Percentiles rank a stretch among this genome's conserved stretches.
Conservation (phyloP, 2,329 filamentous ascomycete genomes). For the Epichloe hybrida region DNA sequence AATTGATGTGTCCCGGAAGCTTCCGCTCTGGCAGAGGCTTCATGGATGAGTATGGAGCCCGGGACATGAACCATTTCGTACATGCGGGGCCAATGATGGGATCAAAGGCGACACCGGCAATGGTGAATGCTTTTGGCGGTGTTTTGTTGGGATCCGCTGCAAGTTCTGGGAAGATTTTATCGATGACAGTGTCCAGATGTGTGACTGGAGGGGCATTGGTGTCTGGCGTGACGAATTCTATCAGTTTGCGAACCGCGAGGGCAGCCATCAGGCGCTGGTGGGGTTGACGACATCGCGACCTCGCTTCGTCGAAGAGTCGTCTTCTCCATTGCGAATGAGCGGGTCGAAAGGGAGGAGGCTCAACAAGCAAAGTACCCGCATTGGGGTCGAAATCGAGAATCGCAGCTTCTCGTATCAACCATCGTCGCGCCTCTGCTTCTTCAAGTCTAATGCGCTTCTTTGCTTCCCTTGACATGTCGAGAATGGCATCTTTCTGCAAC, state of each 20-base stretch:
- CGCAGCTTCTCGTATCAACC: constrained; percentile 36
- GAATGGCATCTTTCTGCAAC: constrained; percentile 49
- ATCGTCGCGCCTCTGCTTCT: constrained; percentile 37
- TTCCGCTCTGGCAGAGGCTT: constrained; percentile 17
- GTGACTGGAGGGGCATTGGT: constrained; percentile 26
- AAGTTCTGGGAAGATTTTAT: constrained; percentile 35
- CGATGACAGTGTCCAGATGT: constrained; percentile 31
- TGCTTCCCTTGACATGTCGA: constrained; percentile 44
- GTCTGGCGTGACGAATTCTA: constrained; percentile 38
- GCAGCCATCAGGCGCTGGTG: constrained; percentile 31
- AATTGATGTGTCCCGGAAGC: constrained; percentile 12
- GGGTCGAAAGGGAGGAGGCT: constrained; percentile 25
- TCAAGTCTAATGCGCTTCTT: constrained; percentile 28
- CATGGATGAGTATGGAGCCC: constrained; percentile 32
- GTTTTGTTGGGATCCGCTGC: constrained; percentile 5
- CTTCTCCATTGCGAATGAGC: neutral
- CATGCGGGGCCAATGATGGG: constrained; percentile 14
- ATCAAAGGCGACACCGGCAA: constrained; percentile 25
- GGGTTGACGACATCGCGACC: constrained; percentile 14
- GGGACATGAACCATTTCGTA: constrained; percentile 30
- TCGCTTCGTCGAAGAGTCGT: constrained; percentile 12
- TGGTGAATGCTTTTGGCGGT: constrained; percentile 27
- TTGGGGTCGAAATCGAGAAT: constrained; percentile 34
- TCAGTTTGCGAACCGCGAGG: constrained; percentile 32
- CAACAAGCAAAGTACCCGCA: constrained; percentile 32